Evolutionary conservation across 2,329 filamentous ascomycete genomes (phyloP), one percentile per base, ranked within the genome.

Genomic region (Periconia sp.): DNA sequence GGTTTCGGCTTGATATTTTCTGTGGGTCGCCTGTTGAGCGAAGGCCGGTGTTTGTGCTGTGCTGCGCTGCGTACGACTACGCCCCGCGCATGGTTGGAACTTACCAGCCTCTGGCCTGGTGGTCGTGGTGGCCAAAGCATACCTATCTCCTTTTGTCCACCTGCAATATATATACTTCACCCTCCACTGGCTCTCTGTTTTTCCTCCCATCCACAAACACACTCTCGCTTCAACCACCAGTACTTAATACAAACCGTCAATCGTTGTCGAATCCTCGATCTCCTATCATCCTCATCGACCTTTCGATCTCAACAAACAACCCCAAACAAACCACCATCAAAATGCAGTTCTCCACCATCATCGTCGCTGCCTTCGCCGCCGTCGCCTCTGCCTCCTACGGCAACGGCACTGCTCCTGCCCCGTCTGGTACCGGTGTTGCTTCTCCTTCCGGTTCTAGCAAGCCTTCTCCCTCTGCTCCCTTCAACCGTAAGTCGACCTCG

Each of bases 341-440:
- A 20, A 70, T 71, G 68, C 68, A 69, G 55, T 68, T 71, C 65
- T 64, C 68, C 53, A 37, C 67, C 57, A 46, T 62, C 57, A 30
- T 67, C 50, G 50, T 62, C 51, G 57, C 62, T 50, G 60, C 62
- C 41, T 58, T 68, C 49, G 62, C 67, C 49, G 66, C 66, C 54
- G 65, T 64, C 47, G 55, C 64, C 20, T 58, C 65, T 19, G 68
- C 69, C 43, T 50, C 57, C 17, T 65, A 63, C 55, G 40, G 45
- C 54, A 69, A 70, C 63, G 60, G 56, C 37, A 70, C 68, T 19
- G 56, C 59, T 30, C 55, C 58, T 30, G 52, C 54, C 60, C 66
- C 68, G 14, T 60, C 61, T 5, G 64, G 63, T 42, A 68, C 69
- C 10, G 64, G 58, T 42, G 54, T 48, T 31, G 52, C 33, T 37